These are phyloP conservation scores for Lactarius hatsudake DNA, from an alignment of 768 basidiomycete genomes.

Conservation along the genomic window DNA sequence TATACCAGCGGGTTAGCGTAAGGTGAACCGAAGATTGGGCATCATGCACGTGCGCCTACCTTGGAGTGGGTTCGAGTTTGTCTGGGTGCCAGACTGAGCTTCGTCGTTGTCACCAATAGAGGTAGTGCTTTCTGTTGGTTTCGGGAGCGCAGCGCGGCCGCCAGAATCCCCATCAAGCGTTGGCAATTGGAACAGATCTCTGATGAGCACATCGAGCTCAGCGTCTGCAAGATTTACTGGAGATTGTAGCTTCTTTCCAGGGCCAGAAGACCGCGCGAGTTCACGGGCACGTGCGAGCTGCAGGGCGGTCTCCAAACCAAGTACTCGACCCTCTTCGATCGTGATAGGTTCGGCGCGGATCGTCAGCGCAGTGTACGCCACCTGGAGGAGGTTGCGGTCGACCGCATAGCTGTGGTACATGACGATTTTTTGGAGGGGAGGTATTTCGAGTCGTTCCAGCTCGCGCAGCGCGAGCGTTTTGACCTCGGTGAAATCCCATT, in stretches of 20 bases:
- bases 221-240: constrained; percentile 1
- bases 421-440: constrained; percentile 52
- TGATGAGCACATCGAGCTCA: constrained; percentile 23
- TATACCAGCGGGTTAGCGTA: constrained; percentile 5
- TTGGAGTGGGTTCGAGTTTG: constrained; percentile 4
- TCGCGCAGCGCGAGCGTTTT: constrained; percentile 52
- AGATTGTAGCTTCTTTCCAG: not conserved
- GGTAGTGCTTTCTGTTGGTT: not conserved
- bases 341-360: constrained; percentile 50
- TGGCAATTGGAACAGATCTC: constrained; percentile 21
- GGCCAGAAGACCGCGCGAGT: constrained; percentile 17
- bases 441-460: constrained; percentile 44
- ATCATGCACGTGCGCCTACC: constrained; percentile 18
- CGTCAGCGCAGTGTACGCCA: constrained; percentile 52
- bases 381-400: constrained; percentile 48
- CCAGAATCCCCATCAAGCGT: not conserved
- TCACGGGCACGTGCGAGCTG: constrained; percentile 56
- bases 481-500: constrained; percentile 56
- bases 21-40: constrained; percentile 2
- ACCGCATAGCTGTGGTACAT: constrained; percentile 55
- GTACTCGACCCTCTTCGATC: constrained; percentile 50
- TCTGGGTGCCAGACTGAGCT: constrained; percentile 2
- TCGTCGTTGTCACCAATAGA: not conserved
- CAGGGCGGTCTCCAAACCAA: constrained; percentile 58
- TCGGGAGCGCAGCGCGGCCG: not conserved